Percentiles rank a stretch among this genome's conserved stretches.
These are phyloP conservation scores for Cyberlindnera lachancei DNA, from an alignment of 805 yeast genomes.

Conservation along the genomic window DNA sequence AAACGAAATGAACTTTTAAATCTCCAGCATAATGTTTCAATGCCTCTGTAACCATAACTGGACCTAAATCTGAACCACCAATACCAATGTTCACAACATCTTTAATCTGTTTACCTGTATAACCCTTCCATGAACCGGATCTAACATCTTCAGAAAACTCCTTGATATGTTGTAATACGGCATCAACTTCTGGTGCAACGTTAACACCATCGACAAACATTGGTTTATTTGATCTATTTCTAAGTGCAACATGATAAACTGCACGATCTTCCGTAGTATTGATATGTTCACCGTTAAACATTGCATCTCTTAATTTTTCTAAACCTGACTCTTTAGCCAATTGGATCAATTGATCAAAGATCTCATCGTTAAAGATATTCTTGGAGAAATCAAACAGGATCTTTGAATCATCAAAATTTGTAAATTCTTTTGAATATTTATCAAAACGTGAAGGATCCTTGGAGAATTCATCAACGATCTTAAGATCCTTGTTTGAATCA, in stretches of 20 bases:
- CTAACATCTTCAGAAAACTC: conserved; percentile 87
- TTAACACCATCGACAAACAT: conserved; percentile 87
- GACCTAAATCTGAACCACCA: conserved; percentile 98
- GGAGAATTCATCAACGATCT: conserved; percentile 65
- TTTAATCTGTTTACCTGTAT: conserved; percentile 89
- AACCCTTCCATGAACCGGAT: conserved; percentile 94
- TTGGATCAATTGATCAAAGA: conserved; percentile 55
- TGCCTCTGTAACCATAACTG: conserved; percentile 99
- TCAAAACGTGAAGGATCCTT: conserved; percentile 68
- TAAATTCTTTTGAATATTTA: conserved; percentile 70
- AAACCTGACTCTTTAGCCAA: conserved; percentile 90
- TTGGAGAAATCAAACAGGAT: conserved; percentile 93
- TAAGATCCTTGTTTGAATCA: conserved; percentile 63
- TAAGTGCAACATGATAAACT: conserved; percentile 91
- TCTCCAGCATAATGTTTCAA: conserved; percentile 80
- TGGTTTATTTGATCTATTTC: conserved; percentile 81
- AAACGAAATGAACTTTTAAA: conserved; percentile 83
- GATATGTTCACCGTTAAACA: conserved; percentile 91
- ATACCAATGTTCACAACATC: conserved; percentile 97
- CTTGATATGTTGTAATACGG: conserved; percentile 91
- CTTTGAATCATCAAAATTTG: conserved; percentile 80
- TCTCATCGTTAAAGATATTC: conserved; percentile 84
- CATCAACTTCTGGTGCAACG: conserved; percentile 87
- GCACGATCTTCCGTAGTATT: conserved; percentile 96
- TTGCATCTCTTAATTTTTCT: conserved; percentile 76